Conservation (phyloP, 768 basidiomycete genomes). For the Aureoboletus auriporus region DNA sequence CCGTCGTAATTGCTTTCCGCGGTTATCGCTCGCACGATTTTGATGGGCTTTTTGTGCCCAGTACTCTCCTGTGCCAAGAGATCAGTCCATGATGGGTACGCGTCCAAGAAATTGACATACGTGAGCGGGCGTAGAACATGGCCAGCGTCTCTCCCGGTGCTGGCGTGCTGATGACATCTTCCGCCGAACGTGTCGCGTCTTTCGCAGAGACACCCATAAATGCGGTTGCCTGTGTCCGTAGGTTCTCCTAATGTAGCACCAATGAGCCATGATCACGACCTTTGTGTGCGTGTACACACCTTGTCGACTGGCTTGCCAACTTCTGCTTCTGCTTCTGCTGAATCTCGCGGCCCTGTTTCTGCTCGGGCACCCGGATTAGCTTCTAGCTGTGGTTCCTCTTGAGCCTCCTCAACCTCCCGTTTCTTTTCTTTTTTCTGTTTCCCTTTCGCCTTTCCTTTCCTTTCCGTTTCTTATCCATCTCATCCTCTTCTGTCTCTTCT, state of each 20-base stretch:
- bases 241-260: conserved; percentile 25
- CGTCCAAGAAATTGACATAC: conserved; percentile 37
- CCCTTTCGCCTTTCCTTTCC: conserved; percentile 1
- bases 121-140: conserved; percentile 76
- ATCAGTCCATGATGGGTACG: not conserved
- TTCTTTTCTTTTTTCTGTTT: conserved; percentile 10
- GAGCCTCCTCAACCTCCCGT: conserved; percentile 26
- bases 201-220: conserved; percentile 68
- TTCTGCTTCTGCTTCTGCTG: not conserved
- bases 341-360: no score
- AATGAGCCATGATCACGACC: not conserved
- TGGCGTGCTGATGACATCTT: conserved; percentile 76
- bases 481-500: conserved; percentile 11
- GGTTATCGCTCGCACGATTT: conserved; percentile 49
- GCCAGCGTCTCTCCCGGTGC: conserved; percentile 82
- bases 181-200: conserved; percentile 48
- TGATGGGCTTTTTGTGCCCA: conserved; percentile 74
- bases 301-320: conserved; percentile 2
- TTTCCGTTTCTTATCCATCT: not conserved
- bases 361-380: no score
- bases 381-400: conserved; percentile 26
- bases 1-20: conserved; percentile 73
- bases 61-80: conserved; percentile 52
- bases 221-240: conserved; percentile 41
- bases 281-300: not conserved